Evolutionary conservation across 1,139 yeast species (phyloP), one percentile per base, ranked within the genome.

Genomic region (Nematodospora anomalae): DNA sequence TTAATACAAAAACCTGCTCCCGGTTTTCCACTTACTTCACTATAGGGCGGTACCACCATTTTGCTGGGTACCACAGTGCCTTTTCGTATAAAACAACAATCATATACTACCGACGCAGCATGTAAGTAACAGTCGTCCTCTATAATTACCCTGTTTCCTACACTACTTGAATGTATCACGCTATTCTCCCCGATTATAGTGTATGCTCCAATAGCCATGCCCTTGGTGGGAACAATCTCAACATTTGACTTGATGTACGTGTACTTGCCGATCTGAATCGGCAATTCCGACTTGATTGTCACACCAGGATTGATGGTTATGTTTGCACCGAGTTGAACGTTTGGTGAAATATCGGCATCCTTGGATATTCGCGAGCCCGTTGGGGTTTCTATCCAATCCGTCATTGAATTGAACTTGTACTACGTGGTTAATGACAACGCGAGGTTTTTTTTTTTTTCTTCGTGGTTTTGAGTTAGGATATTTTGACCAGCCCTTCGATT

Each of bases 341-440:
- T 44, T 4, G 55, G 48, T 2, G 61, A 41, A 13, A 67, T 51
- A 9, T 31, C 45, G 1, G 83, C 76, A n/a, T 55, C 48, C 26
- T 64, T 62, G 18, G 83, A 71, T 23, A 83, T 77, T 26, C 82
- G 62, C 51, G 76, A 80, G 1, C 88, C 86, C 3, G 76, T 58
- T 4, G 60, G 44, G 0, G 80, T 74, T 44, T 71, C 77, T 11
- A 71, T 58, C 72, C 71, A 70, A 11, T 50, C 55, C 33, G 41
- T 28, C 44, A 43, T 44, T 16, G n/a, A n/a, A n/a, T n/a, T n/a
- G n/a, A n/a, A n/a, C n/a, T n/a, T n/a, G n/a, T n/a, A n/a, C n/a
- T n/a, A n/a, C n/a, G n/a, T n/a, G n/a, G n/a, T n/a, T 27, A 7
- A 14, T 3, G 15, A 8, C 15, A 16, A 28, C 29, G 22, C 35